Conservation (phyloP, 1,284 basidiomycete species). For the Heterobasidion occidentale region DNA sequence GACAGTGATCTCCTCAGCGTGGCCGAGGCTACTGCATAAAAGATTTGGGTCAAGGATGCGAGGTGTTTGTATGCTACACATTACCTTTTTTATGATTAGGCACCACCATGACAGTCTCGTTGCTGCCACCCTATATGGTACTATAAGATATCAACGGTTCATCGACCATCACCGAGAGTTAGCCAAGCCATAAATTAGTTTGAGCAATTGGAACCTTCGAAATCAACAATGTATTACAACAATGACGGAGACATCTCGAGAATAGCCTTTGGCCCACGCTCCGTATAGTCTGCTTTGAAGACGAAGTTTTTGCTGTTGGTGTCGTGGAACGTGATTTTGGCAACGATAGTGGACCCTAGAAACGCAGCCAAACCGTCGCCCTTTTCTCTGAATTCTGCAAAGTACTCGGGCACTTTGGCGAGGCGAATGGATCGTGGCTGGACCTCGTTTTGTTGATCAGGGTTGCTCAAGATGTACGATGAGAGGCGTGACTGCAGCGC, state of each 20-base stretch:
- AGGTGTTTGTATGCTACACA: constrained; percentile 8
- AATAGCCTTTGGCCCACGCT: constrained; percentile 60
- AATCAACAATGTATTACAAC: constrained; percentile 31
- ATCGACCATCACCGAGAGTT: background rate
- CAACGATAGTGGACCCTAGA: constrained; percentile 80
- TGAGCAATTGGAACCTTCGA: too few relatives aligned
- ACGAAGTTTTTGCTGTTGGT: constrained; percentile 56
- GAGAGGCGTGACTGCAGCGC: constrained; percentile 73
- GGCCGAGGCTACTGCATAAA: constrained; percentile 55
- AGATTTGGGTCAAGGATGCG: constrained; percentile 13
- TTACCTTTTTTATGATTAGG: constrained; percentile 6
- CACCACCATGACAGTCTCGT: background rate
- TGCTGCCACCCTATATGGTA: background rate
- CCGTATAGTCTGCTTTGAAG: constrained; percentile 70
- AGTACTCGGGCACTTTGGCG: constrained; percentile 84
- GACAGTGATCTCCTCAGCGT: constrained; percentile 91
- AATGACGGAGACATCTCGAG: constrained; percentile 69
- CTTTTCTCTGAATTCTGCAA: constrained; percentile 83
- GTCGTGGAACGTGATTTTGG: constrained; percentile 72
- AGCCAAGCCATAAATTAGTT: background rate
- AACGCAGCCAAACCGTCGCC: constrained; percentile 81
- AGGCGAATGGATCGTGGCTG: constrained; percentile 64
- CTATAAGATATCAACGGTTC: background rate
- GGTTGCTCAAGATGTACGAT: constrained; percentile 58
- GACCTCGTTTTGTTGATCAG: constrained; percentile 60